A percentile compares a stretch with the other conserved stretches of the same genome.
Evolutionary conservation across 2,329 filamentous ascomycete genomes (phyloP).

Genomic region (Lecanicillium sp.): DNA sequence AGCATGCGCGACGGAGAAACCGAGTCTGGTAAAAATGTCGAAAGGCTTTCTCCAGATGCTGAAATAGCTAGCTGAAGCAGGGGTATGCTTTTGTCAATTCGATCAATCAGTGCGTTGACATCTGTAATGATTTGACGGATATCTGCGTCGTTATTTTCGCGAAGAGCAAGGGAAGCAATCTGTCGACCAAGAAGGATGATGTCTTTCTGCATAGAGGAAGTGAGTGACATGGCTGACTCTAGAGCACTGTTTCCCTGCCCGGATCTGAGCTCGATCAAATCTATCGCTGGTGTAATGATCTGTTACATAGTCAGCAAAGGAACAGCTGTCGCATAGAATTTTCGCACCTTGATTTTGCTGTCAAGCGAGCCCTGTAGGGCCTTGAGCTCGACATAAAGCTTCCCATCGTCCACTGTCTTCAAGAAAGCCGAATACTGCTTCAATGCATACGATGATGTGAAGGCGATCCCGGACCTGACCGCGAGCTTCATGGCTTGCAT

Average conservation of each 20-base stretch:
- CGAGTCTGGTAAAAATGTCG: conserved; percentile 68
- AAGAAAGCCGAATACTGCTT: conserved; percentile 73
- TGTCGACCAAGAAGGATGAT: conserved; percentile 75
- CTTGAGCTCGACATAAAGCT: conserved; percentile 62
- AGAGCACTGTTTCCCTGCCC: conserved; percentile 54
- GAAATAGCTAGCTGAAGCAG: conserved; percentile 91
- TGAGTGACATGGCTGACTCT: conserved; percentile 77
- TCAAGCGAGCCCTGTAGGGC: conserved; percentile 68
- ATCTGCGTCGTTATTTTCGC: conserved; percentile 41
- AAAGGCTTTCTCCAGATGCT: conserved; percentile 82
- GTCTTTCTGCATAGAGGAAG: conserved; percentile 75
- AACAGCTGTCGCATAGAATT: no score
- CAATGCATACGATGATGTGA: conserved; percentile 82
- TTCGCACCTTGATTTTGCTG: conserved; percentile 73
- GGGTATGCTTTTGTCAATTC: conserved; percentile 87
- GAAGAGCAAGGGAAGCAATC: conserved; percentile 62
- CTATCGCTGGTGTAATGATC: conserved; percentile 85
- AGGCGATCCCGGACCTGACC: conserved; percentile 76
- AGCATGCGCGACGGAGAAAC: conserved; percentile 87
- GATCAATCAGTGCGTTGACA: conserved; percentile 66
- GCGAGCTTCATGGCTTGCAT: conserved; percentile 85
- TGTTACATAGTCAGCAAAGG: no score
- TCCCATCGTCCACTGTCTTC: conserved; percentile 67
- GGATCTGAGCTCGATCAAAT: conserved; percentile 84
- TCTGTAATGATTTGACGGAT: conserved; percentile 48